Evolutionary conservation across 768 basidiomycete species (phyloP).

Genomic region (Podaxis rugospora): DNA sequence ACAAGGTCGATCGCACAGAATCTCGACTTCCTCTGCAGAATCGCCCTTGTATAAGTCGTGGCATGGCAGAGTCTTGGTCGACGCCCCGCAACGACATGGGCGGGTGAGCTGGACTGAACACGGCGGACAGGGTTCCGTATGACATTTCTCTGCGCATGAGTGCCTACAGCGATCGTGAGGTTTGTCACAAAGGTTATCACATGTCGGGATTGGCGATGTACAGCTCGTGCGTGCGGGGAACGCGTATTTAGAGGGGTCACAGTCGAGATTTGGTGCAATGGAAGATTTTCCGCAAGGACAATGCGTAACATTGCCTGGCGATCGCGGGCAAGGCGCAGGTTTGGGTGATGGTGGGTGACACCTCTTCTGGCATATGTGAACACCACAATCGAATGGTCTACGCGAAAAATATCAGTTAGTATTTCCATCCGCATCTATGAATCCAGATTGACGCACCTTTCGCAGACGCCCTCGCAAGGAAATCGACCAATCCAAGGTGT

Average conservation of each 20-base stretch:
- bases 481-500: slow-evolving; percentile 60
- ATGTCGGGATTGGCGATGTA: slow-evolving; percentile 77
- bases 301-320: slow-evolving; percentile 59
- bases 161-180: slow-evolving; percentile 67
- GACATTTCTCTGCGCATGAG: slow-evolving; percentile 65
- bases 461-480: slow-evolving; percentile 57
- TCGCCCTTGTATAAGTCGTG: slow-evolving; percentile 33
- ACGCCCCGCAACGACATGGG: slow-evolving; percentile 85
- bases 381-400: slow-evolving; percentile 73
- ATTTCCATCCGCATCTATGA: background rate
- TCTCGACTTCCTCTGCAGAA: slow-evolving; percentile 39
- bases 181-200: slow-evolving; percentile 63
- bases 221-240: slow-evolving; percentile 51
- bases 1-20: slow-evolving; percentile 75
- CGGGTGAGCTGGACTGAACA: slow-evolving; percentile 66
- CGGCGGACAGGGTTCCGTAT: slow-evolving; percentile 75
- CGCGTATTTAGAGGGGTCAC: slow-evolving; percentile 22
- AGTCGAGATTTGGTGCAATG: slow-evolving; percentile 34
- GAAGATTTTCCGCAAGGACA: slow-evolving; percentile 81
- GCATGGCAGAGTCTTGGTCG: slow-evolving; percentile 54
- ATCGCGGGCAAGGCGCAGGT: slow-evolving; percentile 64
- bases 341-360: slow-evolving; percentile 57
- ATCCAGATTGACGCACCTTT: slow-evolving; percentile 33
- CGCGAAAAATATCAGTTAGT: background rate
- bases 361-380: slow-evolving; percentile 65